Percentiles rank a stretch among this genome's conserved stretches.
Conservation (phyloP, 2,329 filamentous ascomycete genomes). For the Alternaria metachromatica region DNA sequence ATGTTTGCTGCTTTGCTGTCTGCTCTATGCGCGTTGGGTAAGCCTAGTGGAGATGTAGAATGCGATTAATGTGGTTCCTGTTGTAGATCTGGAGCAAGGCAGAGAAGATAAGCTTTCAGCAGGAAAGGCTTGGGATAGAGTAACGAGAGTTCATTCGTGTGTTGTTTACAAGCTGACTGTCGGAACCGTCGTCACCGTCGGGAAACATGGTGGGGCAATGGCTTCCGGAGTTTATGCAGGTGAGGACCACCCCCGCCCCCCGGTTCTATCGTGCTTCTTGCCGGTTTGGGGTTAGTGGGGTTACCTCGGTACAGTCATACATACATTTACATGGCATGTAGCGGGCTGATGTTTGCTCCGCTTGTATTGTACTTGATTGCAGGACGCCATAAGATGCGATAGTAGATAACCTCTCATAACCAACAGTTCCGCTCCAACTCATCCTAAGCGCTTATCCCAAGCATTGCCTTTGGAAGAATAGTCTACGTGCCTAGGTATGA, state of each 20-base stretch:
- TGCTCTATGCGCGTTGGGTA: too few species aligned
- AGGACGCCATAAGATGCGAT: background rate
- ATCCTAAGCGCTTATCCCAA: background rate
- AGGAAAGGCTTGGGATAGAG: too few species aligned
- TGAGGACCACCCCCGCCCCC: background rate
- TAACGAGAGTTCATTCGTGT: too few species aligned
- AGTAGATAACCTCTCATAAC: background rate
- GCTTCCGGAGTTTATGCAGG: background rate
- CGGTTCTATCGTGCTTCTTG: background rate
- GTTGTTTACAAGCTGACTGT: background rate
- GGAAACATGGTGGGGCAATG: constrained; percentile 1
- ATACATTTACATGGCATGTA: background rate
- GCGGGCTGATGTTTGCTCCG: background rate
- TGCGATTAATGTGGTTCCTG: background rate
- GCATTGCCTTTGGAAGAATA: background rate
- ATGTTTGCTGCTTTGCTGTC: constrained; percentile 47
- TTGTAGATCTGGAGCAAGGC: background rate
- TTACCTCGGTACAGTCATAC: constrained; percentile 1
- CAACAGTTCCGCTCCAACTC: background rate
- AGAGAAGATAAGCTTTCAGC: too few species aligned
- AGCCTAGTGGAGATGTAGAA: background rate
- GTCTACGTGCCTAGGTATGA: background rate
- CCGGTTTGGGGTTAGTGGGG: background rate
- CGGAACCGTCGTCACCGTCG: background rate
- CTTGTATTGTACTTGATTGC: background rate